These are phyloP conservation scores for Clitopilus hobsonii DNA, from an alignment of 768 basidiomycete genomes.

Conservation along the genomic window DNA sequence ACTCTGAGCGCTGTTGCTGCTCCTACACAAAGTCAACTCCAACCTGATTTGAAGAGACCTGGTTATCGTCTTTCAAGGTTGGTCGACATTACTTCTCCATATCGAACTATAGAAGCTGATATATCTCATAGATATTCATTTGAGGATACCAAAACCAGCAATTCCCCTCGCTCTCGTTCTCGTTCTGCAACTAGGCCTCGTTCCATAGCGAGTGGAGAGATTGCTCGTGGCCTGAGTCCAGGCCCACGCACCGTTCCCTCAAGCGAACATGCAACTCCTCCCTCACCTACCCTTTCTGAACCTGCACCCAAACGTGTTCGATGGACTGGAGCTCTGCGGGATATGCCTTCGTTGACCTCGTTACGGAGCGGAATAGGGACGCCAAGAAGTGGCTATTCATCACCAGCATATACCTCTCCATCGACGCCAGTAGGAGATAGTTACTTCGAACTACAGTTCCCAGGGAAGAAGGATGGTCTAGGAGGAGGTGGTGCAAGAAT, in stretches of 20 bases:
- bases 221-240: no score
- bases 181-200: neutral
- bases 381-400: no score
- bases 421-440: conserved; percentile 20
- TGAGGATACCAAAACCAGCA: conserved; percentile 8
- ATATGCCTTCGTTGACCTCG: conserved; percentile 13
- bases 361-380: conserved; percentile 17
- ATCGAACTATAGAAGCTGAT: neutral
- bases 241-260: neutral
- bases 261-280: conserved; percentile 4
- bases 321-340: conserved; percentile 23
- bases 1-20: conserved; percentile 60
- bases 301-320: conserved; percentile 2
- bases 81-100: neutral
- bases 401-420: conserved; percentile 20
- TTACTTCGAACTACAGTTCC: conserved; percentile 8
- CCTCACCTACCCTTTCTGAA: conserved; percentile 9
- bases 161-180: neutral
- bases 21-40: conserved; percentile 39
- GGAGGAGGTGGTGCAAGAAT: conserved; percentile 3
- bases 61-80: conserved; percentile 67
- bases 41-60: conserved; percentile 56
- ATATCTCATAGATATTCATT: conserved; percentile 18
- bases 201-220: neutral
- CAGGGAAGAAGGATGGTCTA: neutral